Percentiles rank a stretch among this genome's conserved stretches.
Conservation (phyloP, 352 stramenopile species). For the Blastocystis sp. region DNA sequence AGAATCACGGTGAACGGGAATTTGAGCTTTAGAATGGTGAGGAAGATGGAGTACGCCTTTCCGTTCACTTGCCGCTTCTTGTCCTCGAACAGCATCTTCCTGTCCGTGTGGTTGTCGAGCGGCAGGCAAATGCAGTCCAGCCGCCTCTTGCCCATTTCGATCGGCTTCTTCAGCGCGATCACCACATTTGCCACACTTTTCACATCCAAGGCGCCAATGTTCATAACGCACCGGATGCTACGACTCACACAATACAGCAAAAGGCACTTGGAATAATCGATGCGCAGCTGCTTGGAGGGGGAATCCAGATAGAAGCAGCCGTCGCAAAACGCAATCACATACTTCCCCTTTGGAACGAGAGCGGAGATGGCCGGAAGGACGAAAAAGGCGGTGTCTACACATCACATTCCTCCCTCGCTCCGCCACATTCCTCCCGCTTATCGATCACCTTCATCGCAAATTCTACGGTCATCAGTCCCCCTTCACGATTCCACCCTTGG, state of each 20-base stretch:
- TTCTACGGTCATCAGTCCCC: background rate
- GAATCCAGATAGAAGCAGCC: constrained; percentile 61
- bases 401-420: background rate
- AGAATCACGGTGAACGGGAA: constrained; percentile 1
- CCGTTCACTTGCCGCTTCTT: constrained; percentile 53
- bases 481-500: background rate
- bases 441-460: constrained; percentile 11
- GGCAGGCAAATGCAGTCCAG: constrained; percentile 32
- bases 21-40: constrained; percentile 50
- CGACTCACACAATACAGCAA: background rate
- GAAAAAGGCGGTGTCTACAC: constrained; percentile 51
- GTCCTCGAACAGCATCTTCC: constrained; percentile 38
- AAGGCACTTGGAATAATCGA: constrained; percentile 55
- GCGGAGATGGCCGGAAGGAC: constrained; percentile 3
- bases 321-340: constrained; percentile 53
- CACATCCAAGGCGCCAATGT: constrained; percentile 33
- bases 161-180: constrained; percentile 30
- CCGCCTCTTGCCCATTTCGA: constrained; percentile 41
- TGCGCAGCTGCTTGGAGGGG: constrained; percentile 11
- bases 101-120: background rate
- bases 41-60: constrained; percentile 63
- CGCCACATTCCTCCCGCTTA: constrained; percentile 22
- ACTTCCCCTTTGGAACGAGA: constrained; percentile 48
- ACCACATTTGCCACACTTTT: constrained; percentile 51
- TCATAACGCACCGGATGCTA: constrained; percentile 52